These are phyloP conservation scores for Kurtzmaniella fragi DNA, from an alignment of 805 yeast species.

Conservation along the genomic window DNA sequence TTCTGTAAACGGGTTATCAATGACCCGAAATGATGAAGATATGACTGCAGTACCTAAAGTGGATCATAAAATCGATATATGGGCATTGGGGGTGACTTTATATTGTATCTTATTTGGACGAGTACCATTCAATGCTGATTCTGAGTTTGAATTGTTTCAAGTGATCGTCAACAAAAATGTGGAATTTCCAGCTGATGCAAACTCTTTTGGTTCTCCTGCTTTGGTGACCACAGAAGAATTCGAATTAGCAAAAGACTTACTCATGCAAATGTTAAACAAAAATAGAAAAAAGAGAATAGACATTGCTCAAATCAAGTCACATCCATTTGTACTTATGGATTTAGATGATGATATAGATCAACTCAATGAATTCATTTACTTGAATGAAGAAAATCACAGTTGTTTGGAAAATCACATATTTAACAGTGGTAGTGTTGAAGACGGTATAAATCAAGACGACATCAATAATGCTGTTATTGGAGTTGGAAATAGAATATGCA, in stretches of 20 bases:
- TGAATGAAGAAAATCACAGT: conserved; percentile 15
- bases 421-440: conserved; percentile 27
- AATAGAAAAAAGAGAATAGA: conserved; percentile 65
- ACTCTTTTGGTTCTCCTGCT: conserved; percentile 33
- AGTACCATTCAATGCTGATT: conserved; percentile 83
- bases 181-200: conserved; percentile 45
- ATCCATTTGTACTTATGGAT: conserved; percentile 56
- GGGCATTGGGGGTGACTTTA: conserved; percentile 94
- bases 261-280: conserved; percentile 59
- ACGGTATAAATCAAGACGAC: conserved; percentile 62
- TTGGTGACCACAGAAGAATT: conserved; percentile 39
- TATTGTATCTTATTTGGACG: conserved; percentile 84
- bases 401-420: conserved; percentile 1
- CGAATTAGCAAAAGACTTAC: conserved; percentile 51
- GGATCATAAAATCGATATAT: conserved; percentile 84
- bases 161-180: conserved; percentile 65
- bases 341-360: conserved; percentile 31
- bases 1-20: conserved; percentile 16
- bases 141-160: conserved; percentile 80
- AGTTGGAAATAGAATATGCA: conserved; percentile 61
- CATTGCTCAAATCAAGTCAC: conserved; percentile 66
- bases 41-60: conserved; percentile 43
- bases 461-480: conserved; percentile 77
- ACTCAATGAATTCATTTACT: conserved; percentile 30
- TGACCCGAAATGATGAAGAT: conserved; percentile 15